phyloP scores from a whole-genome alignment of 2,329 filamentous ascomycete species.

The Fusarium chaquense region DNA sequence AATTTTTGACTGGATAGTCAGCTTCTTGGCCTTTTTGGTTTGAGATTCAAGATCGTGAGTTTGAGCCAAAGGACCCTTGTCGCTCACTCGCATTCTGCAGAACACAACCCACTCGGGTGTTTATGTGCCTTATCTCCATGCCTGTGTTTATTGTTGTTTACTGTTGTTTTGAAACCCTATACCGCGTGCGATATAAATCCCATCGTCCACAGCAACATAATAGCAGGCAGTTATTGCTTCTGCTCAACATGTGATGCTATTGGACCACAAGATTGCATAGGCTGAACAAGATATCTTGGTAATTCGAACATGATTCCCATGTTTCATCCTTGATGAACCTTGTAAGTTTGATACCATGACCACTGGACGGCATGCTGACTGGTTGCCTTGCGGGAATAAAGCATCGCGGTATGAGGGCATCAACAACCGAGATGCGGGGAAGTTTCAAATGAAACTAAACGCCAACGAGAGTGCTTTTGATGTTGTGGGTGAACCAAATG shows the following conservation, averaged over 20 bases:
- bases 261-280: conserved; percentile 23
- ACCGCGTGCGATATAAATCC: conserved; percentile 19
- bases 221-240: conserved; percentile 18
- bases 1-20: conserved; percentile 19
- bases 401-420: conserved; percentile 14
- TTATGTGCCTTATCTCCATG: conserved; percentile 30
- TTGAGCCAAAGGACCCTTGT: conserved; percentile 33
- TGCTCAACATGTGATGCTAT: conserved; percentile 27
- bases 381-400: not conserved
- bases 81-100: conserved; percentile 27
- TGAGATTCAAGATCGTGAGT: conserved; percentile 37
- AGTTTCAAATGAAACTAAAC: conserved; percentile 26
- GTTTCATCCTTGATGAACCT: conserved; percentile 5
- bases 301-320: not conserved
- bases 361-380: conserved; percentile 1
- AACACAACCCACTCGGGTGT: conserved; percentile 31
- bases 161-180: conserved; percentile 30
- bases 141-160: conserved; percentile 35
- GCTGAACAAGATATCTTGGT: not conserved
- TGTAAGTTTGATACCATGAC: conserved; percentile 4
- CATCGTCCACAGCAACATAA: conserved; percentile 34
- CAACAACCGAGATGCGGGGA: conserved; percentile 36
- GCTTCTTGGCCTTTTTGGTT: conserved; percentile 15
- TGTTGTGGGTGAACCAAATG: conserved; percentile 19
- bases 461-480: conserved; percentile 7